Evolutionary conservation across 129 eudicot genomes (phyloP).

Genomic region (Chrysanthemum lavandulifolium): DNA sequence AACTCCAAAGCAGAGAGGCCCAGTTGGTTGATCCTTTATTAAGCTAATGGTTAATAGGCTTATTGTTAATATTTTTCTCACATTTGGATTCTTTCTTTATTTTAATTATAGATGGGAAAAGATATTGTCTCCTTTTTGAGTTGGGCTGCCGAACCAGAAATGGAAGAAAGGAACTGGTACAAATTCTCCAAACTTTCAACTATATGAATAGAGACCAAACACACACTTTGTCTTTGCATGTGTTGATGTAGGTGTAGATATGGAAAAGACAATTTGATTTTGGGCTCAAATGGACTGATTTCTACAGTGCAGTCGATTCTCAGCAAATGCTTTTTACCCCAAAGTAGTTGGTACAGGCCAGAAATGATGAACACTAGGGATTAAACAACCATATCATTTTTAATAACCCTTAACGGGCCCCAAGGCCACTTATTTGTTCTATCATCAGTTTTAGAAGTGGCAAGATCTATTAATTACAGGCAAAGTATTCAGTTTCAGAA

Average conservation of each 20-base stretch:
- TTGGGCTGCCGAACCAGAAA: conserved; percentile 99
- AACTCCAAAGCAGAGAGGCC: conserved; percentile 92
- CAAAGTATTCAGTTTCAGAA: no score
- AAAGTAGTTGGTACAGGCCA: background rate
- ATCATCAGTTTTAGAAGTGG: background rate
- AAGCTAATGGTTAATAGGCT: background rate
- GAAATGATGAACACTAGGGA: no score
- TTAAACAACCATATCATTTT: background rate
- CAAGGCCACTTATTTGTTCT: background rate
- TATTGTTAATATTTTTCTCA: background rate
- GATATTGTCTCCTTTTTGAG: conserved; percentile 77
- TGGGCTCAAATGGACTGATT: conserved; percentile 10
- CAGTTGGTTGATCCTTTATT: conserved; percentile 43
- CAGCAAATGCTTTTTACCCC: background rate
- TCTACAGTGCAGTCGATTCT: background rate
- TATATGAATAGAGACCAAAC: background rate
- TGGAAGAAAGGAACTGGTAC: conserved; percentile 97
- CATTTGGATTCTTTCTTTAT: background rate
- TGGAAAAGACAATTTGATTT: background rate
- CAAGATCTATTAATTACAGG: no score
- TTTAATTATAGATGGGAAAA: conserved; percentile 78
- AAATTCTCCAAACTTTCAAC: conserved; percentile 11
- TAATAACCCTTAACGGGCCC: background rate
- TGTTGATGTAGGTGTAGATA: background rate
- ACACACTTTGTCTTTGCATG: background rate